A percentile compares a stretch with the other conserved stretches of the same genome.
Conservation (phyloP, 2,329 filamentous ascomycete genomes). For the Cladosporium sp. region DNA sequence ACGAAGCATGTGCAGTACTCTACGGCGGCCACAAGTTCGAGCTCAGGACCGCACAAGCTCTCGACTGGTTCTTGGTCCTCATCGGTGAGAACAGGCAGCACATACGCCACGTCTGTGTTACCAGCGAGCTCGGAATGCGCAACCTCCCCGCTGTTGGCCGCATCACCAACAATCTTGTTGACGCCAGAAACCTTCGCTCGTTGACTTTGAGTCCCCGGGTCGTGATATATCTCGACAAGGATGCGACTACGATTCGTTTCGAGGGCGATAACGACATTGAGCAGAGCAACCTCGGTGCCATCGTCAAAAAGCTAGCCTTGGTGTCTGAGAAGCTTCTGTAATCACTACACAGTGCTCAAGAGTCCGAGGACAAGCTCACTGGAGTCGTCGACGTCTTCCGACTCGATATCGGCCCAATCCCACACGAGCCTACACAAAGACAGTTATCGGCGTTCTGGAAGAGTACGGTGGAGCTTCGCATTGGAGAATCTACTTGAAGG, state of each 20-base stretch:
- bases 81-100: not conserved
- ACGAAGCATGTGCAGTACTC: not conserved
- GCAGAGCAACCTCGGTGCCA: not conserved
- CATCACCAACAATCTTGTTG: not conserved
- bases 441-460: not conserved
- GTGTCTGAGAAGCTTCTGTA: not conserved
- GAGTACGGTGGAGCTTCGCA: not conserved
- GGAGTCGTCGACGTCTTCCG: not conserved
- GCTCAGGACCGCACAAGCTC: not conserved
- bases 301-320: not conserved
- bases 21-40: not conserved
- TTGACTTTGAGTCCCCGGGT: not conserved
- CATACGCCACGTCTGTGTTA: not conserved
- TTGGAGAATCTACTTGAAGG: not conserved
- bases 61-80: not conserved
- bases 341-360: not conserved
- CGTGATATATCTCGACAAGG: not conserved
- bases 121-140: not conserved
- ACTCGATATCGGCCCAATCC: not conserved
- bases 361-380: not conserved
- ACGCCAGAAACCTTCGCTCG: not conserved
- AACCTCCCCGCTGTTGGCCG: not conserved
- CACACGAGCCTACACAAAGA: not conserved
- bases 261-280: not conserved
- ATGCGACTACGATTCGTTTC: not conserved